These are phyloP conservation scores for Solanum verrucosum DNA, from an alignment of 257 asterid species.

Conservation along the genomic window DNA sequence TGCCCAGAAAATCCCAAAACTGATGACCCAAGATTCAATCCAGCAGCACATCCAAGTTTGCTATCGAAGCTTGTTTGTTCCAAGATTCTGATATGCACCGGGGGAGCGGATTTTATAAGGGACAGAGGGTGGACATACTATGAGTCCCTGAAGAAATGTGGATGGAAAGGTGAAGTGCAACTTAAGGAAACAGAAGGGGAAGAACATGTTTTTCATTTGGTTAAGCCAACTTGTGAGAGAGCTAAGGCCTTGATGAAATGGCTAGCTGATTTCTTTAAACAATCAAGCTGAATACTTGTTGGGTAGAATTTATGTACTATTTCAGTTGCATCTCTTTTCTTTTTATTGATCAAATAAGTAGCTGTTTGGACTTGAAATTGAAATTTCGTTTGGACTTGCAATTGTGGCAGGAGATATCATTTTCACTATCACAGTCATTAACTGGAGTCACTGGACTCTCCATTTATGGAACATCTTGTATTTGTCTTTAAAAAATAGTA, in stretches of 20 bases:
- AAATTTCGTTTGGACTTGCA: not conserved
- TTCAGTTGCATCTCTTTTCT: not conserved
- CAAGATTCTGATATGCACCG: conserved; percentile 34
- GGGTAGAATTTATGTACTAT: not conserved
- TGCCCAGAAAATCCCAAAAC: conserved; percentile 4
- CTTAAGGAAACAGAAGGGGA: conserved; percentile 49
- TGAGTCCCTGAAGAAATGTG: conserved; percentile 57
- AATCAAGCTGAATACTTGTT: not conserved
- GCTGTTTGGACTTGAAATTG: not conserved
- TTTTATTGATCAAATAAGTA: not conserved
- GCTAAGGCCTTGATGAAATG: conserved; percentile 32
- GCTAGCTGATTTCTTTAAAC: conserved; percentile 21
- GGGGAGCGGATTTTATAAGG: conserved; percentile 47
- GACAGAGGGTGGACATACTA: conserved; percentile 37
- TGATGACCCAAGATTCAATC: conserved; percentile 62
- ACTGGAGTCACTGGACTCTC: conserved; percentile 8
- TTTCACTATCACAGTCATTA: conserved; percentile 10
- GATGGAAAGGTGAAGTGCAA: conserved; percentile 53
- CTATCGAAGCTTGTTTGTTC: conserved; percentile 42
- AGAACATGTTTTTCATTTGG: conserved; percentile 54
- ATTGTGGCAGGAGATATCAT: conserved; percentile 11
- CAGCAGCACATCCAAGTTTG: conserved; percentile 47
- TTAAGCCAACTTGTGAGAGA: conserved; percentile 16
- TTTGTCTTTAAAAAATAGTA: too few species aligned
- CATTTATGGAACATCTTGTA: not conserved